phyloP scores from a whole-genome alignment of 2,329 filamentous ascomycete genomes.

The Fusarium solani-melongenae region DNA sequence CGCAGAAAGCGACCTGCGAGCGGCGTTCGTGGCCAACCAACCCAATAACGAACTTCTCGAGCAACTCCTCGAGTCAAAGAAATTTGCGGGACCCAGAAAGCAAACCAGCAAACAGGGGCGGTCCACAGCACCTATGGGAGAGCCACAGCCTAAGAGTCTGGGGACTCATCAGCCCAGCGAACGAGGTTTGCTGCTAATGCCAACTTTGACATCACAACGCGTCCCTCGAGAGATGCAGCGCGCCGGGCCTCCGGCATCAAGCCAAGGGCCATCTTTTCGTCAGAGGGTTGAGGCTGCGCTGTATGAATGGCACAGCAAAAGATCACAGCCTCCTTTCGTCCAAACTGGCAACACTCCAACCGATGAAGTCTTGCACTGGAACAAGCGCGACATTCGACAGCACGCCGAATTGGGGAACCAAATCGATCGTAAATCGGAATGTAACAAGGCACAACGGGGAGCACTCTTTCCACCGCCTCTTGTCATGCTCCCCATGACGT shows the following conservation, averaged over 20 bases:
- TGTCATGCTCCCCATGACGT: neutral
- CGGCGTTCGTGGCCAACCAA: neutral
- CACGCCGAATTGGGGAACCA: neutral
- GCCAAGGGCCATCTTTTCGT: neutral
- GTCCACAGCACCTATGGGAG: neutral
- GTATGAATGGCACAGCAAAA: neutral
- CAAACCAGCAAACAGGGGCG: neutral
- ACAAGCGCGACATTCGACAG: neutral
- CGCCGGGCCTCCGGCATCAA: neutral
- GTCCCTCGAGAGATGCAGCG: neutral
- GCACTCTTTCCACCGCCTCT: neutral
- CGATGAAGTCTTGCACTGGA: neutral
- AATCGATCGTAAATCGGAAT: neutral
- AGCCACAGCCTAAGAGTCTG: neutral
- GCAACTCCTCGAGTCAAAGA: neutral
- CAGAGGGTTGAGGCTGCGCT: neutral
- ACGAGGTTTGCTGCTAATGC: neutral
- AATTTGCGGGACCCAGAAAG: neutral
- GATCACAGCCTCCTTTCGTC: neutral
- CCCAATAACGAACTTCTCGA: neutral
- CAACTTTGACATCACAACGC: neutral
- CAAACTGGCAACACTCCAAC: neutral
- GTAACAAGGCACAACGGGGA: neutral
- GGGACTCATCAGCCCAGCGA: neutral
- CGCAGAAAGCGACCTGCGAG: neutral